Conservation (phyloP, 306 rosid species). For the Sindora glabra region DNA sequence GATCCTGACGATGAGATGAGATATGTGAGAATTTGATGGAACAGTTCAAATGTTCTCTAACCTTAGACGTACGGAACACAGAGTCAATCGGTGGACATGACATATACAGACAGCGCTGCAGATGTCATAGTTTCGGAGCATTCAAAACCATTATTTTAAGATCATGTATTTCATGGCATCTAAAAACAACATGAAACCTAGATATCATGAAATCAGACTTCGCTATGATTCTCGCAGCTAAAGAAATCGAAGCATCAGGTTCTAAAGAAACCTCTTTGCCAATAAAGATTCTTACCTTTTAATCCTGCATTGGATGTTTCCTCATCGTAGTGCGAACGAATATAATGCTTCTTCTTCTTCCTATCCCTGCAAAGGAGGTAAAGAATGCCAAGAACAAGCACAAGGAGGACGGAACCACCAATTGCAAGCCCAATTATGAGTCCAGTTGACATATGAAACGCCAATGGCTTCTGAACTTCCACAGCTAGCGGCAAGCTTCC, state of each 20-base stretch:
- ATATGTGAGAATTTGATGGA: neutral
- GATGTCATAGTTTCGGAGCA: too few species aligned
- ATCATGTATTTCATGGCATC: too few species aligned
- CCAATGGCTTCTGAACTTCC: constrained; percentile 14
- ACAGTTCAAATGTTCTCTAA: too few species aligned
- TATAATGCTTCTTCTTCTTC: constrained; percentile 12
- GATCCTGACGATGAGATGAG: constrained; percentile 6
- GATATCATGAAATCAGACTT: too few species aligned
- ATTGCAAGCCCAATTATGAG: constrained; percentile 17
- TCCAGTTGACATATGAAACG: constrained; percentile 8
- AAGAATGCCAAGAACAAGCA: constrained; percentile 10
- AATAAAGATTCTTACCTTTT: constrained; percentile 33
- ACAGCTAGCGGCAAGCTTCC: constrained; percentile 21
- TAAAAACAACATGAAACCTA: too few species aligned
- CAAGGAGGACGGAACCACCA: constrained; percentile 14
- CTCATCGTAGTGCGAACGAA: neutral
- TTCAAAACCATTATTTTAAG: too few species aligned
- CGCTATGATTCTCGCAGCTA: too few species aligned
- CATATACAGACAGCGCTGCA: too few species aligned
- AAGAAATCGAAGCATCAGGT: too few species aligned
- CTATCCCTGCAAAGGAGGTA: constrained; percentile 4
- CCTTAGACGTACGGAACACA: too few species aligned
- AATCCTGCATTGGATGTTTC: neutral
- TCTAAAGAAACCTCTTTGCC: too few species aligned
- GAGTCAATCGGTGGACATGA: too few species aligned